Base-by-base conservation (phyloP, 352 stramenopile genomes). In the Phytopythium chamaehyphon region DNA sequence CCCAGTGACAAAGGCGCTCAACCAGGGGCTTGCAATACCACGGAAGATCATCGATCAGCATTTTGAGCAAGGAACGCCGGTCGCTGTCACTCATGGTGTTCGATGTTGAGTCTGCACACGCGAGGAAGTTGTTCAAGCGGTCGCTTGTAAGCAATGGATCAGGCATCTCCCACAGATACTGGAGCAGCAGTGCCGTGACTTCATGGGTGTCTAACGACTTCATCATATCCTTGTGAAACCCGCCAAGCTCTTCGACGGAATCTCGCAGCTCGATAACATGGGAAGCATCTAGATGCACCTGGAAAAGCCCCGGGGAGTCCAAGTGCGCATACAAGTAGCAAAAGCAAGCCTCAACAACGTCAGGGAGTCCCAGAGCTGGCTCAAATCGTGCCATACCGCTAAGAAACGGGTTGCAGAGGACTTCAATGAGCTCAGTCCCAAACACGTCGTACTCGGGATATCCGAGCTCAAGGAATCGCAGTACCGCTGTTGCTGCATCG, bases 371-470 rank as follows among this genome's bases (percentile, higher is more conserved):
- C 49, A 93, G 62, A n/a, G 83, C 71, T 21, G 83, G 88, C 57
- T 93, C 83, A 31, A 93, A 93, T 44, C 83, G 78, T 15, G 83
- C 83, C 73, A 93, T 88, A 50, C 83, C 79, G 38, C 83, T 89
- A 12, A 93, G 64, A 37, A 93, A 93, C 19, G 83, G 83, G 49
- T 93, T 93, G 59, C 80, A 91, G 39, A 93, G 50, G 40, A 88
- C 83, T 47, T 91, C 77, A 16, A 87, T 55, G 35, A 93, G 59
- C 42, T 85, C 71, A 6, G 68, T 85, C 36, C 80, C 83, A 51
- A 90, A 90, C 11, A 93, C 81, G 40, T 93, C 76, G 59, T 93
- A 93, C 52, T 91, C 80, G 0, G 83, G 83, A 54, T 90, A 89
- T 6, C 83, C 80, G n/a, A 93, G 63, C 54, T 93, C 83, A 36